These are phyloP conservation scores for Funneliformis mosseae DNA, from an alignment of 192 early-diverging fungal species.

Conservation along the genomic window DNA sequence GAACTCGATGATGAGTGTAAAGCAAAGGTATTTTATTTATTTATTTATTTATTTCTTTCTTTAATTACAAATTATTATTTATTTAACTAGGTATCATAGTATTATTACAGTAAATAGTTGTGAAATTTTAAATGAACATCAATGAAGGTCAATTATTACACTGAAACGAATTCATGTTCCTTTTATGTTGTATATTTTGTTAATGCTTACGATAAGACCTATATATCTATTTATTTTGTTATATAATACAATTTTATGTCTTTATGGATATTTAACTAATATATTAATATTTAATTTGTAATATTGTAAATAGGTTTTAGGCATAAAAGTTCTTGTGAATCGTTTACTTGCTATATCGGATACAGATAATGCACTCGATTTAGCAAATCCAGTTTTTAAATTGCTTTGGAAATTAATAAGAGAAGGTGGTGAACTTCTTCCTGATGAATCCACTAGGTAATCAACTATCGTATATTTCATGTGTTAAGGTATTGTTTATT, in stretches of 20 bases:
- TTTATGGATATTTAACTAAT: too few relatives aligned
- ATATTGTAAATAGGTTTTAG: conserved; percentile 52
- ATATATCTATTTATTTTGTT: too few relatives aligned
- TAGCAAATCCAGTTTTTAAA: conserved; percentile 58
- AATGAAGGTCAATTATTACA: too few relatives aligned
- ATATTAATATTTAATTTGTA: neutral
- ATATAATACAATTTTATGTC: too few relatives aligned
- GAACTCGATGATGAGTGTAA: conserved; percentile 59
- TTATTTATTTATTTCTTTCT: neutral
- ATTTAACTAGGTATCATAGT: too few relatives aligned
- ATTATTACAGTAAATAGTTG: too few relatives aligned
- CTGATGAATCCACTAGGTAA: conserved; percentile 51
- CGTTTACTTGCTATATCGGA: conserved; percentile 57
- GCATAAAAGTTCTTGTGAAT: conserved; percentile 67
- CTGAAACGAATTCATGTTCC: too few relatives aligned
- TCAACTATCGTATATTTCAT: neutral
- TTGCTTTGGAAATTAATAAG: conserved; percentile 64
- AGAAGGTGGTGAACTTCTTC: conserved; percentile 66
- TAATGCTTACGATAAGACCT: too few relatives aligned
- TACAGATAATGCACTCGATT: conserved; percentile 40
- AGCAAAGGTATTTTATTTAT: conserved; percentile 50
- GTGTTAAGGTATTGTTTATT: neutral
- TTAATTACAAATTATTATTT: too few relatives aligned
- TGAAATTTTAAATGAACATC: too few relatives aligned
- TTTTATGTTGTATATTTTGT: too few relatives aligned